A percentile compares a stretch with the other conserved stretches of the same genome.
These are phyloP conservation scores for Iberis pinnata DNA, from an alignment of 345 rosid genomes.

Conservation along the genomic window DNA sequence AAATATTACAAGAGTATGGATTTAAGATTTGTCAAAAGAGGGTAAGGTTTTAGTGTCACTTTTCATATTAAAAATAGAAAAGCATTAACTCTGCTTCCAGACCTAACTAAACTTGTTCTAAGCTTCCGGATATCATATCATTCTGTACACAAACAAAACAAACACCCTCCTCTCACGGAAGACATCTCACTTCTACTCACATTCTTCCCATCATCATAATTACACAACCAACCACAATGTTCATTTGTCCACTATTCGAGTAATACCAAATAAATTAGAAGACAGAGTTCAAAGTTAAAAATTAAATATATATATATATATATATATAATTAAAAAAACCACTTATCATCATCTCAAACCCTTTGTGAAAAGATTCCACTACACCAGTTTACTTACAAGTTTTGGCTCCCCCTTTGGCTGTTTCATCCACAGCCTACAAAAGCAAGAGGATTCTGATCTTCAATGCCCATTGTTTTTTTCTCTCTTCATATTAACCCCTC, in stretches of 20 bases:
- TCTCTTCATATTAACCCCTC: constrained; percentile 37
- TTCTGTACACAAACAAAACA: constrained; percentile 21
- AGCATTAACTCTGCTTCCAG: neutral
- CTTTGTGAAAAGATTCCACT: constrained; percentile 30
- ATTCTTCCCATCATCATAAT: constrained; percentile 34
- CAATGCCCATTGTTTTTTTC: constrained; percentile 4
- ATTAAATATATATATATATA: too few species aligned
- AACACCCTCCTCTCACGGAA: constrained; percentile 34
- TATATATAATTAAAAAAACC: neutral
- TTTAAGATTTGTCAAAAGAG: too few species aligned
- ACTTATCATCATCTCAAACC: constrained; percentile 25
- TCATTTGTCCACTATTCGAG: constrained; percentile 26
- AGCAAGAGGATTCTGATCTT: neutral
- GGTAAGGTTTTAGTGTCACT: too few species aligned
- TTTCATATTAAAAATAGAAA: too few species aligned
- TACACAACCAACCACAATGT: constrained; percentile 39
- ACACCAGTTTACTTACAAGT: constrained; percentile 30
- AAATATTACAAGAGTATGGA: too few species aligned
- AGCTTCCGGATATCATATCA: constrained; percentile 18
- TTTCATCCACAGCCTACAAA: constrained; percentile 5
- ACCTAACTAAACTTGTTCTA: constrained; percentile 20
- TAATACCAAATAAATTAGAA: neutral
- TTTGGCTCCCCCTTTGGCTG: constrained; percentile 13
- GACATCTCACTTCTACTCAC: constrained; percentile 29
- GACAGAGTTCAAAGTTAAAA: constrained; percentile 18